Evolutionary conservation across 2,329 filamentous ascomycete species (phyloP).

Genomic region (Fusarium circinatum): DNA sequence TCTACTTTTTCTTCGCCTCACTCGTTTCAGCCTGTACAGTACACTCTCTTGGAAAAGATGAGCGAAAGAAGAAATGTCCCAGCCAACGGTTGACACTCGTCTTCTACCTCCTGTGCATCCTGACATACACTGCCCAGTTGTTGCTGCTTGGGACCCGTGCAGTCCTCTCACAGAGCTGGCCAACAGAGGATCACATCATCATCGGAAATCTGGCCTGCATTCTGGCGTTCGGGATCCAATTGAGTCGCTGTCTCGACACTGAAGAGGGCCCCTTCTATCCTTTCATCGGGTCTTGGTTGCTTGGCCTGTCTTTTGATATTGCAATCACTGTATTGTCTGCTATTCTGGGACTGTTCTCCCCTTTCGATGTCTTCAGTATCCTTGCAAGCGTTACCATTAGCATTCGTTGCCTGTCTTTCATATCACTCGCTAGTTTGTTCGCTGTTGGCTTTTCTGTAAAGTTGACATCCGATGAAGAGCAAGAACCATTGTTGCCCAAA

Average conservation of each 20-base stretch:
- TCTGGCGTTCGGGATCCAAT: constrained; percentile 70
- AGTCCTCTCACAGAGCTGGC: constrained; percentile 51
- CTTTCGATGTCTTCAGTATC: constrained; percentile 29
- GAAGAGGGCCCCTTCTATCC: constrained; percentile 68
- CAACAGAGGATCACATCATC: constrained; percentile 58
- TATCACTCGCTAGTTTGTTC: constrained; percentile 28
- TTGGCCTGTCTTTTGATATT: constrained; percentile 67
- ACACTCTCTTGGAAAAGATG: constrained; percentile 53
- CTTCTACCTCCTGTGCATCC: constrained; percentile 56
- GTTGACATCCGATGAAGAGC: constrained; percentile 62
- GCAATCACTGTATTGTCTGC: constrained; percentile 51
- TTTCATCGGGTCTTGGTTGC: constrained; percentile 69
- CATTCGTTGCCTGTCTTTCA: constrained; percentile 35
- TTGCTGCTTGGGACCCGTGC: constrained; percentile 52
- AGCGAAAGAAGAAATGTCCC: constrained; percentile 28
- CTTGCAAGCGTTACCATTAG: constrained; percentile 39
- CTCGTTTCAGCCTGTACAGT: constrained; percentile 65
- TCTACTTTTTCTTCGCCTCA: constrained; percentile 70
- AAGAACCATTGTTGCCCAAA: constrained; percentile 64
- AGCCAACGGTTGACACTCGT: constrained; percentile 48
- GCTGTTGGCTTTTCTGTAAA: constrained; percentile 26
- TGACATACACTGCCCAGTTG: constrained; percentile 61
- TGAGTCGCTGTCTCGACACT: constrained; percentile 63
- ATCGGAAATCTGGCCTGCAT: constrained; percentile 71
- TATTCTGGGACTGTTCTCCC: not conserved